These are phyloP conservation scores for Apophysomyces elegans DNA, from an alignment of 371 early-diverging fungal species.

Conservation along the genomic window DNA sequence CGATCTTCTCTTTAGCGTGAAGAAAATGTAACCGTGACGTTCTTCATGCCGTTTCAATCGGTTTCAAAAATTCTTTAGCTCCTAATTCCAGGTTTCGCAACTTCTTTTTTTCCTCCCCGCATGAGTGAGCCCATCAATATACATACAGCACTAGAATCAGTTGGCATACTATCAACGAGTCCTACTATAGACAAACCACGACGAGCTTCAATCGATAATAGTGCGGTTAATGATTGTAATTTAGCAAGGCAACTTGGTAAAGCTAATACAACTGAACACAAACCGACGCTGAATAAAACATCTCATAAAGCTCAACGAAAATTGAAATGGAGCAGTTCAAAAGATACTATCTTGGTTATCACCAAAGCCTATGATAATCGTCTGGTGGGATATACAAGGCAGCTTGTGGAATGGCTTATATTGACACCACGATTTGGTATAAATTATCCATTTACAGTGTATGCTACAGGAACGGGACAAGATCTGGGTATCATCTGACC, in stretches of 20 bases:
- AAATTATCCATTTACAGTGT: slow-evolving; percentile 66
- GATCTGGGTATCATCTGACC: not conserved
- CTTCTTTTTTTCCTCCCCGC: not conserved
- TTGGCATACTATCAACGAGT: not conserved
- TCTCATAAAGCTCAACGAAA: slow-evolving; percentile 4
- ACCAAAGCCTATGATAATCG: slow-evolving; percentile 83
- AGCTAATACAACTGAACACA: not conserved
- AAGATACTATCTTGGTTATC: slow-evolving; percentile 73
- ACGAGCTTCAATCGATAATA: slow-evolving; percentile 5
- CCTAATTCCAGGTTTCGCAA: not conserved
- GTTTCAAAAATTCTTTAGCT: not conserved
- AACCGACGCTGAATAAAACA: not conserved
- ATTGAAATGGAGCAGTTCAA: slow-evolving; percentile 53
- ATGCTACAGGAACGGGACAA: slow-evolving; percentile 26
- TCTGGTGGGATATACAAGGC: slow-evolving; percentile 73
- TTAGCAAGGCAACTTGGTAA: slow-evolving; percentile 7
- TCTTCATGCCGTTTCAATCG: not conserved
- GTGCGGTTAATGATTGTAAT: slow-evolving; percentile 1
- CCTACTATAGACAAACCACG: not conserved
- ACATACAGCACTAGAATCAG: slow-evolving; percentile 1
- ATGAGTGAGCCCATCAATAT: not conserved
- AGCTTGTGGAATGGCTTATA: slow-evolving; percentile 81
- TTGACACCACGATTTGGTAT: slow-evolving; percentile 48
- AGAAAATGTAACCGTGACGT: not conserved
- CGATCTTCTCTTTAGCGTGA: too few relatives aligned